Base-by-base conservation (phyloP, 2,329 filamentous ascomycete species). In the Fusarium sp. region DNA sequence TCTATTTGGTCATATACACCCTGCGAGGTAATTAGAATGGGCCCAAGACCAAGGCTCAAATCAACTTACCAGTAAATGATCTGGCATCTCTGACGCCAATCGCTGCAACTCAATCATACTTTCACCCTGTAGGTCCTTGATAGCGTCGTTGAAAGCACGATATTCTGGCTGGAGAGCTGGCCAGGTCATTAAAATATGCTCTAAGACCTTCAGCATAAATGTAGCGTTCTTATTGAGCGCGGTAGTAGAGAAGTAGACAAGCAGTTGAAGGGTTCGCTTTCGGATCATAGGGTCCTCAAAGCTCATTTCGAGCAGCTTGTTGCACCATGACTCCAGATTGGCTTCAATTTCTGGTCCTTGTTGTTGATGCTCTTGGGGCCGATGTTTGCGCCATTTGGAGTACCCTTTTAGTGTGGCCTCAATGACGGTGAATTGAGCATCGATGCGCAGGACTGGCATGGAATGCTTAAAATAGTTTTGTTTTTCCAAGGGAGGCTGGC, bases 371-470 rank as follows among this genome's bases (percentile, higher is more conserved):
- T 80, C 78, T 33, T 73, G 73, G 6, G 69, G 69, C 25, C 79
- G 75, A 29, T 77, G 72, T 65, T 74, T 77, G 72, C 86, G 87
- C 93, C 94, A 97, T 79, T 94, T 95, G 73, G 91, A 89, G 74
- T 95, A 97, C 3, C 95, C 96, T 79, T 95, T 97, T 35, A 98
- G 84, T 3, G 94, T 92, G 31, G 94, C 92, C 79, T 98, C 94
- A 5, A 98, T 92, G 29, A 97, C 92, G 1, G 94, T 94, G 75
- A 95, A 95, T 73, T 97, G 93, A 1, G 94, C 93, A 80, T 99
- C 96, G 5, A 97, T 91, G 33, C 90, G 90, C 60, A 99, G 86
- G 6, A 92, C 88, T n/a, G 91, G 86, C 75, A 90, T 87, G 0
- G 92, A 93, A 67, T 89, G 88, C 77, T 93, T 95, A 39, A 88